phyloP scores from a whole-genome alignment of 352 stramenopile genomes.

The Globisporangium yorkense region DNA sequence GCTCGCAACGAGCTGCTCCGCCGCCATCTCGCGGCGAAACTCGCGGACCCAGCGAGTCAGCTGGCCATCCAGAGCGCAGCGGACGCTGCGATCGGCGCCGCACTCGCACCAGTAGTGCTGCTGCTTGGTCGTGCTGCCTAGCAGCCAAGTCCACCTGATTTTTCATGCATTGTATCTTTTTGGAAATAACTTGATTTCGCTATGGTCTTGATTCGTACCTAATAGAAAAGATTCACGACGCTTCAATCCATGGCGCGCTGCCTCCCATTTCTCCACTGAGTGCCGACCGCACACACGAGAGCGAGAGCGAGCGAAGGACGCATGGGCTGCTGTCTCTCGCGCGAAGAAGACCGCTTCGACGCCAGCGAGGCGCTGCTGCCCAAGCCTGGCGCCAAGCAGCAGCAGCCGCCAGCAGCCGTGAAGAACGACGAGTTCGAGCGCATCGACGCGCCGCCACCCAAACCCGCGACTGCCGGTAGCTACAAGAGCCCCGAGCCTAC shows the following conservation, averaged over 20 bases:
- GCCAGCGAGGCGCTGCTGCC: conserved; percentile 43
- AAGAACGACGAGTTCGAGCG: conserved; percentile 24
- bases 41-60: conserved; percentile 24
- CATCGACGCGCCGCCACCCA: conserved; percentile 21
- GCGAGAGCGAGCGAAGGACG: background rate
- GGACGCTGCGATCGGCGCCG: conserved; percentile 55
- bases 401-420: conserved; percentile 6
- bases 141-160: background rate
- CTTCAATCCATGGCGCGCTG: background rate
- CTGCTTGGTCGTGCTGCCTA: conserved; percentile 9
- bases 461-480: conserved; percentile 17
- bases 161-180: too few species aligned
- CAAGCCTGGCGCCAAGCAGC: conserved; percentile 41
- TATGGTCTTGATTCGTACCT: background rate
- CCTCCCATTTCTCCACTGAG: background rate
- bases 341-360: conserved; percentile 62
- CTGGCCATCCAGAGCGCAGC: conserved; percentile 39
- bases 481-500: conserved; percentile 19
- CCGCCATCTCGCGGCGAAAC: conserved; percentile 28
- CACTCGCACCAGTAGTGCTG: conserved; percentile 31
- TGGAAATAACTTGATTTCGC: background rate
- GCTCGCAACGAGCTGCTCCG: conserved; percentile 61
- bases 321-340: conserved; percentile 70
- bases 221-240: background rate
- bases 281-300: background rate